phyloP scores from a whole-genome alignment of 495 filamentous ascomycete genomes.

The Neurospora sp. region DNA sequence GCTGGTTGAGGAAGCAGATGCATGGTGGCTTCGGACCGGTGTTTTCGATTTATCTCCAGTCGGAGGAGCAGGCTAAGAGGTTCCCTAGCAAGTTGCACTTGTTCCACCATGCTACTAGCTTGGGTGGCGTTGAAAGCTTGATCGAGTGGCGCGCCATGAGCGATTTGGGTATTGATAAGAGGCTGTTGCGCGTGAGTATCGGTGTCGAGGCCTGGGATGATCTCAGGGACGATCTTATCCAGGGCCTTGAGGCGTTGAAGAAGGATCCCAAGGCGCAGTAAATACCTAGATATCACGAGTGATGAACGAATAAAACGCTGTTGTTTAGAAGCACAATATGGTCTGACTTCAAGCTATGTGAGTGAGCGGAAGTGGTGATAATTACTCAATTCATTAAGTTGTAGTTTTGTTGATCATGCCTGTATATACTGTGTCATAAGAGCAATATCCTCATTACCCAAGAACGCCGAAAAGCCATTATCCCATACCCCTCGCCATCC shows the following conservation, averaged over 20 bases:
- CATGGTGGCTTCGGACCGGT: constrained; percentile 84
- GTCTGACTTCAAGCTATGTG: neutral
- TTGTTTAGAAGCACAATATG: neutral
- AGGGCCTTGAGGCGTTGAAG: constrained; percentile 52
- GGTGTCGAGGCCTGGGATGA: constrained; percentile 87
- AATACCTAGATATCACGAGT: neutral
- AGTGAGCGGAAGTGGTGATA: neutral
- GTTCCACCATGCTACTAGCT: constrained; percentile 90
- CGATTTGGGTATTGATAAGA: constrained; percentile 60
- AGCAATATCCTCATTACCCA: neutral
- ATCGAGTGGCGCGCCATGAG: constrained; percentile 86
- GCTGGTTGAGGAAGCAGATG: constrained; percentile 84
- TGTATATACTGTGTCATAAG: neutral
- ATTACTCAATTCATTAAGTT: neutral
- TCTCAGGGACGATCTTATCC: constrained; percentile 61
- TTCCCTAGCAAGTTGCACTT: constrained; percentile 68
- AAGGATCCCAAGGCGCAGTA: constrained; percentile 16
- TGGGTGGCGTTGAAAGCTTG: constrained; percentile 89
- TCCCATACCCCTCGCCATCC: neutral
- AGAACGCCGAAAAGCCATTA: neutral
- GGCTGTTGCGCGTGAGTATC: constrained; percentile 71
- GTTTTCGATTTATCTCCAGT: constrained; percentile 61
- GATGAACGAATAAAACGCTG: neutral
- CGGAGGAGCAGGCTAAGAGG: constrained; percentile 46
- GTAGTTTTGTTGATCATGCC: neutral